Percentiles rank a stretch among this genome's conserved stretches.
These are phyloP conservation scores for Chloropicon primus DNA, from an alignment of 139 green algal species.

Conservation along the genomic window DNA sequence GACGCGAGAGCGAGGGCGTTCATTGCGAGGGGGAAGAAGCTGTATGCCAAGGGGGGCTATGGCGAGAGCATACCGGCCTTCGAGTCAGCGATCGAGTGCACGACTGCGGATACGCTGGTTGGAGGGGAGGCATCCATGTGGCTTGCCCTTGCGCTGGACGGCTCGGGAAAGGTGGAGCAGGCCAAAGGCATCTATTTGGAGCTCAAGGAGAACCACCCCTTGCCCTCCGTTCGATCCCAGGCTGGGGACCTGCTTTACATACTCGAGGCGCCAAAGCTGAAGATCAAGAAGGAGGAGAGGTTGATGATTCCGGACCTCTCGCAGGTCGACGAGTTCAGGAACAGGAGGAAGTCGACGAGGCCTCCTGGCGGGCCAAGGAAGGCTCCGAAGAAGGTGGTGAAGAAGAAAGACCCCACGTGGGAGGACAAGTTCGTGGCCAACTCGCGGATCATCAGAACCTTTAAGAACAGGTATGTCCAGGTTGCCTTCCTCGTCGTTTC, in stretches of 20 bases:
- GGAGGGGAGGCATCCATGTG: neutral
- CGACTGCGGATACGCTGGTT: neutral
- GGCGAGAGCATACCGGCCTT: neutral
- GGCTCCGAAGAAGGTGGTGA: neutral
- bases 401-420: neutral
- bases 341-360: neutral
- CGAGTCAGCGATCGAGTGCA: neutral
- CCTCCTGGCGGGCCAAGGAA: neutral
- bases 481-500: neutral
- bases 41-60: neutral
- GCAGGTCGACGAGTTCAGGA: neutral
- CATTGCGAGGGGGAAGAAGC: neutral
- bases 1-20: neutral
- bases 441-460: neutral
- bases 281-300: neutral
- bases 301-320: neutral
- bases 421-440: neutral
- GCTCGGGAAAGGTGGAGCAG: neutral
- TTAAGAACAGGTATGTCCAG: neutral
- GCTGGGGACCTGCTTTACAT: neutral
- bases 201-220: neutral
- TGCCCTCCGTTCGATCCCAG: neutral
- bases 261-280: neutral
- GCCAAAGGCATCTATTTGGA: neutral
- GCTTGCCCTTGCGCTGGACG: neutral